phyloP scores from a whole-genome alignment of 305 asterid genomes.

The Solanum aculeatissimum region DNA sequence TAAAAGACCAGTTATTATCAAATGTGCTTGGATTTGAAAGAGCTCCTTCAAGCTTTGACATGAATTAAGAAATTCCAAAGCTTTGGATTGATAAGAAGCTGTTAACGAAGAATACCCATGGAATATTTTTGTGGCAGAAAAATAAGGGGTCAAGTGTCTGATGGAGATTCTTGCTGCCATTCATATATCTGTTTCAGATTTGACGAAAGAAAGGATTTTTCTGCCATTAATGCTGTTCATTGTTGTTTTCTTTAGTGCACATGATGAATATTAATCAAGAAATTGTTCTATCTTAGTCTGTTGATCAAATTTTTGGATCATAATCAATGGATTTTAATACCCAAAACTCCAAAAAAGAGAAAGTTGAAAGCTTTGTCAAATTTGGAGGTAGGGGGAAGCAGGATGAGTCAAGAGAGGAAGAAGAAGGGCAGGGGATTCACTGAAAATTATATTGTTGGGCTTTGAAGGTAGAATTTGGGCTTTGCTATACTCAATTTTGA shows the following conservation, averaged over 20 bases:
- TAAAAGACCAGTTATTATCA: constrained; percentile 43
- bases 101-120: background rate
- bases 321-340: background rate
- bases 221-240: background rate
- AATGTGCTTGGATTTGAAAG: constrained; percentile 50
- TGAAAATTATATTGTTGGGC: background rate
- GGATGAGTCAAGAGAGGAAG: background rate
- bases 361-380: background rate
- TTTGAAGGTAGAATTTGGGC: background rate
- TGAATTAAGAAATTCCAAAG: constrained; percentile 28
- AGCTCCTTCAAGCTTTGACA: constrained; percentile 37
- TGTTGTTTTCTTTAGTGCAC: background rate
- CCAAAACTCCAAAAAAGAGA: background rate
- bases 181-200: constrained; percentile 16
- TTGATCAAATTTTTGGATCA: background rate
- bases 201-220: background rate
- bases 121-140: constrained; percentile 16
- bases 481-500: background rate
- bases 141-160: constrained; percentile 14
- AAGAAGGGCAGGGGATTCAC: background rate
- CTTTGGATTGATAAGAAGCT: constrained; percentile 6
- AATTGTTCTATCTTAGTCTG: background rate
- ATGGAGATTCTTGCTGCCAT: constrained; percentile 43
- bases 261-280: background rate
- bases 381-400: background rate